Evolutionary conservation across 371 early-diverging fungal species (phyloP).

Genomic region (Mycotypha africana): DNA sequence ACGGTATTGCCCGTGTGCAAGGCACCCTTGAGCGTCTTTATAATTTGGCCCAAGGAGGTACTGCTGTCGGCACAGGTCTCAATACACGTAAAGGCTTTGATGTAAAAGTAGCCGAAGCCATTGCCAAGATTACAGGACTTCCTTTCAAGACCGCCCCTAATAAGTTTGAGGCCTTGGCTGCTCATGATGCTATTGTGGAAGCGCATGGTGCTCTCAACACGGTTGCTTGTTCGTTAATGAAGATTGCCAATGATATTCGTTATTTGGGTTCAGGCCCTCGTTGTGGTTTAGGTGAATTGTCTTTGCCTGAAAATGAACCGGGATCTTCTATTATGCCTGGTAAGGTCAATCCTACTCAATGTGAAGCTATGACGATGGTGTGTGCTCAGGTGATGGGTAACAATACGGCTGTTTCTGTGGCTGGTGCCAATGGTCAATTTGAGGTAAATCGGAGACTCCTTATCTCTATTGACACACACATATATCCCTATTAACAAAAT

Average conservation of each 20-base stretch:
- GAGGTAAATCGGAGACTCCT: slow-evolving; percentile 35
- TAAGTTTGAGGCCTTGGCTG: slow-evolving; percentile 91
- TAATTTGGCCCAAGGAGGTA: slow-evolving; percentile 83
- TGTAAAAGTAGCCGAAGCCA: slow-evolving; percentile 66
- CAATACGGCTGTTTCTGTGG: slow-evolving; percentile 74
- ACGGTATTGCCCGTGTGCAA: slow-evolving; percentile 73
- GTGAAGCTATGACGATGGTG: slow-evolving; percentile 93
- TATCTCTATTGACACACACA: not conserved
- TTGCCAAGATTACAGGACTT: slow-evolving; percentile 65
- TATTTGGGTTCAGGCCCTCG: slow-evolving; percentile 87
- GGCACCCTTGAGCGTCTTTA: slow-evolving; percentile 64
- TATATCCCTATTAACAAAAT: too few relatives aligned
- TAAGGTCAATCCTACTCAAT: slow-evolving; percentile 92
- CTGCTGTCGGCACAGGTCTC: slow-evolving; percentile 89
- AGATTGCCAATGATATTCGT: slow-evolving; percentile 91
- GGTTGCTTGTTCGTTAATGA: slow-evolving; percentile 80
- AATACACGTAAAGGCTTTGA: slow-evolving; percentile 81
- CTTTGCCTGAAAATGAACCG: slow-evolving; percentile 88
- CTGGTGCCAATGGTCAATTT: slow-evolving; percentile 87
- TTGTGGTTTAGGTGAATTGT: slow-evolving; percentile 85
- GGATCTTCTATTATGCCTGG: slow-evolving; percentile 93
- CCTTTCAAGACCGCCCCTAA: slow-evolving; percentile 84
- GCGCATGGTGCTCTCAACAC: slow-evolving; percentile 83
- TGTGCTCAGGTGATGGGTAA: slow-evolving; percentile 91
- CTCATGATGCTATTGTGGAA: slow-evolving; percentile 88